Conservation (phyloP, 345 rosid genomes). For the Ceriops decandra region DNA sequence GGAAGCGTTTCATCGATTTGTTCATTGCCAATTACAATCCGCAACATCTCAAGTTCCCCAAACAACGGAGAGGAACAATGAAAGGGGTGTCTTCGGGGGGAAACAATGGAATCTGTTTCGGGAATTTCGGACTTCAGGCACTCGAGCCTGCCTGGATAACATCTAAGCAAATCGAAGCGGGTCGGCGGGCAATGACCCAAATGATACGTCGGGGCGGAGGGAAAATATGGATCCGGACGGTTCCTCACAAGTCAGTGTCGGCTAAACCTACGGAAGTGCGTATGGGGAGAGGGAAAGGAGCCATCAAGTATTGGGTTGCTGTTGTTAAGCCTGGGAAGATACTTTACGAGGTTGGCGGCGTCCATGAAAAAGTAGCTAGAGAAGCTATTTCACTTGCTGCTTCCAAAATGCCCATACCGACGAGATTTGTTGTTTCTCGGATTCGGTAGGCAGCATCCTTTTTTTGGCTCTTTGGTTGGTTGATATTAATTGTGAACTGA, state of each 20-base stretch:
- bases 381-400: not conserved
- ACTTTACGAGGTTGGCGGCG: not conserved
- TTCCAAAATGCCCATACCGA: not conserved
- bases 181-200: constrained; percentile 4
- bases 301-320: not conserved
- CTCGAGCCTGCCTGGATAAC: constrained; percentile 2
- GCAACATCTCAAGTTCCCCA: not conserved
- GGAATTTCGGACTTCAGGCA: constrained; percentile 2
- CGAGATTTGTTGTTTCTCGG: too few relatives aligned
- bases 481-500: too few relatives aligned
- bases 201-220: not conserved
- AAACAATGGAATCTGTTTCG: not conserved
- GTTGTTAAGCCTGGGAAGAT: not conserved
- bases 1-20: not conserved
- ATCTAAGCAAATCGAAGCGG: constrained; percentile 3
- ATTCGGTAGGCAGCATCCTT: too few relatives aligned
- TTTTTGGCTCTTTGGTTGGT: too few relatives aligned
- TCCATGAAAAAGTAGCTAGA: not conserved
- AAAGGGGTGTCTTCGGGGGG: constrained; percentile 3
- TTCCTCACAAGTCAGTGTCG: constrained; percentile 4
- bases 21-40: not conserved
- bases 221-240: constrained; percentile 1
- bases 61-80: constrained; percentile 1
- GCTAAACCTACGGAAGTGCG: constrained; percentile 4
- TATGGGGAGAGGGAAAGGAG: not conserved